Conservation (phyloP, 305 asterid species). For the Fraxinus greggii region DNA sequence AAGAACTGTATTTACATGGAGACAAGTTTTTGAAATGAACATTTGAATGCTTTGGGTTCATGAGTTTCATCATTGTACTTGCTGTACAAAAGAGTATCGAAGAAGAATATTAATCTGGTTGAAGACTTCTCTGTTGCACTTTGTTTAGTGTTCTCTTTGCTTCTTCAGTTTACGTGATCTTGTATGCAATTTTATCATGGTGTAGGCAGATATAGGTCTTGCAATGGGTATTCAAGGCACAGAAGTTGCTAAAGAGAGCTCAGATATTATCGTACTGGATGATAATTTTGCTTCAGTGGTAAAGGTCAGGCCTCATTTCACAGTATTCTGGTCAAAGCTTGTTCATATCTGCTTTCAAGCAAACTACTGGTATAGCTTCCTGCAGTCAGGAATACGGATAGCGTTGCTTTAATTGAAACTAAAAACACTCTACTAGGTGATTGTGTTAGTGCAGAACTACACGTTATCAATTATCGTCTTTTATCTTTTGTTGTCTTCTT, state of each 20-base stretch:
- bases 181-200: constrained; percentile 18
- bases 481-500: neutral
- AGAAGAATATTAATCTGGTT: neutral
- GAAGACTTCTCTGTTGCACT: constrained; percentile 5
- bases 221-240: constrained; percentile 99
- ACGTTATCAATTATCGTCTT: neutral
- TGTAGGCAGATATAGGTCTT: constrained; percentile 97
- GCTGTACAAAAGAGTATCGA: neutral
- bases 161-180: constrained; percentile 17
- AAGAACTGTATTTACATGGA: neutral
- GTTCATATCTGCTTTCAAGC: neutral
- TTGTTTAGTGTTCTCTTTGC: constrained; percentile 10
- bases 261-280: constrained; percentile 90
- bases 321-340: neutral
- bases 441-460: neutral
- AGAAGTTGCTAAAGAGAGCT: constrained; percentile 97
- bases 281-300: constrained; percentile 94
- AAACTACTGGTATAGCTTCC: neutral
- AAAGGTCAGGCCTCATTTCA: constrained; percentile 58
- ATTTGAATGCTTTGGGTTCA: neutral
- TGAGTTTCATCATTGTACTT: neutral
- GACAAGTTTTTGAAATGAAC: neutral
- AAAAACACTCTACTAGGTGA: neutral
- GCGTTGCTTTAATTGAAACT: neutral
- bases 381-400: neutral